Base-by-base conservation (phyloP, 2,329 filamentous ascomycete genomes). In the Chalaropsis thielavioides region DNA sequence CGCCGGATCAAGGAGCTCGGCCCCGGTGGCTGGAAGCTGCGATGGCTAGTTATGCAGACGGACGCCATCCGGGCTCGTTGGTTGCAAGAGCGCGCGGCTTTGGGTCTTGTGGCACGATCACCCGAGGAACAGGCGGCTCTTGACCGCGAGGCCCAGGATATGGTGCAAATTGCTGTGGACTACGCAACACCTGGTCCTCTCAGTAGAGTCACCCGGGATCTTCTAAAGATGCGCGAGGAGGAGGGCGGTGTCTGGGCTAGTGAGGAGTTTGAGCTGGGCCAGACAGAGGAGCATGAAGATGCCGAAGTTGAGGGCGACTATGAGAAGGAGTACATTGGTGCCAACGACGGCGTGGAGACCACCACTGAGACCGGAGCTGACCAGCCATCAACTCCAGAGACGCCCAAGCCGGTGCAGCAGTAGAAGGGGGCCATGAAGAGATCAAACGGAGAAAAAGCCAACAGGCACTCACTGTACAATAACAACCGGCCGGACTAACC, bases 11-110 rank as follows among this genome's bases (percentile, higher is more conserved):
- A 86, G 77, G 90, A 96, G 75, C 79, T 99, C 66, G 94, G 94
- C 4, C 85, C 92, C 63, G 87, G 87, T 69, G 94, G 94, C 6
- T 99, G 94, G 94, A 84, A 86, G 70, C 77, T 99, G 71, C 80
- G 94, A 69, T 96, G 91, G 89, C 83, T 89, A 68, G 79, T 99
- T 68, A 90, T 96, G 86, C 89, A 92, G 77, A 91, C 85, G 3
- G 71, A 72, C 0, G 76, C 77, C 22, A 81, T 95, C 62, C 84
- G 85, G 73, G 80, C 81, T 69, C 79, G 82, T 69, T 89, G 91
- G 72, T 80, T 81, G 51, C 73, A 76, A 61, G 80, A 96, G 77
- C 79, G 90, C 67, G 76, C 78, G 66, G 77, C 77, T 22, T 73
- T 94, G 61, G 89, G 90, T 0, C 72, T 96, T 66, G 70, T 74